Evolutionary conservation across 345 rosid genomes (phyloP), one percentile per base, ranked within the genome.

Genomic region (Psidium guajava): DNA sequence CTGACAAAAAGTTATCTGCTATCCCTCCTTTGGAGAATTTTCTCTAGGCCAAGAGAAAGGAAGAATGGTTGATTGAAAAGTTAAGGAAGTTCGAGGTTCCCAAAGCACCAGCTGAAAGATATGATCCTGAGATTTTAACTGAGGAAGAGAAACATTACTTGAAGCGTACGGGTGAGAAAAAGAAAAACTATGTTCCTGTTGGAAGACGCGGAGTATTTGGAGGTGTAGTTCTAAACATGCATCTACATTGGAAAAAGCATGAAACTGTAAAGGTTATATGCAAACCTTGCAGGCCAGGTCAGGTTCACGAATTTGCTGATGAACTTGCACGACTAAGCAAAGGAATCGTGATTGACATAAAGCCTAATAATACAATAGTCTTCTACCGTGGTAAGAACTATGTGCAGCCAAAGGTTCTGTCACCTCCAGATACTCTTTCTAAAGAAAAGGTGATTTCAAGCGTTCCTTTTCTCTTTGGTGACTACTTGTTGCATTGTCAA

Each of bases 201-300:
- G 98, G 99, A 58, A 94, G 99, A 87, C 93, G 98, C 51, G 99
- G 99, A 84, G 98, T 95, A 40, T 95, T 96, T 91, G 98, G 99
- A 82, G 99, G 99, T 47, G 97, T 96, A 82, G 97, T 96, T 88
- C 92, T 95, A 69, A 96, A 95, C 87, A 93, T 96, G 97, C 99
- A 96, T 90, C 98, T 96, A 54, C 99, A 96, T 81, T 96, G 98
- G 99, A 96, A 96, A 90, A 96, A 92, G 84, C 98, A 95, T 87
- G 99, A 96, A 91, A 95, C 99, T 18, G 97, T 95, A 83, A 96
- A 94, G 91, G 94, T 96, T 91, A 89, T 88, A 80, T 95, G 98
- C 95, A 95, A 89, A 88, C 98, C 99, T 73, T 96, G 98, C 91
- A 91, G 85, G 86, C 96, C 94, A 2, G 97, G 98, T 59, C 93